phyloP scores from a whole-genome alignment of 352 stramenopile species.

The Globisporangium irregulare region DNA sequence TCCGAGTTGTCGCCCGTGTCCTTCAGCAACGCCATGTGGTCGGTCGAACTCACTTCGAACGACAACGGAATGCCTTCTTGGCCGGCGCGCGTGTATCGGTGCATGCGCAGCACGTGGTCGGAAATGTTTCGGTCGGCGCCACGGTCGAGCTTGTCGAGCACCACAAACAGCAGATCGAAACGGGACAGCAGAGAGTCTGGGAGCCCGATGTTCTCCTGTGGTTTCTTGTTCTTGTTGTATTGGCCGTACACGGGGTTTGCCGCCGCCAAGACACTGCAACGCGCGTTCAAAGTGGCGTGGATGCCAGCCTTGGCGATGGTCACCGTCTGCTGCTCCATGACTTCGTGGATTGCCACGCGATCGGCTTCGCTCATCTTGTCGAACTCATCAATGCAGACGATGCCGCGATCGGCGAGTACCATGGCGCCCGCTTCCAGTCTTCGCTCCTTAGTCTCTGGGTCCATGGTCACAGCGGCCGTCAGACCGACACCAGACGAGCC shows the following conservation, averaged over 20 bases:
- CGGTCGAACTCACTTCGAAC: constrained; percentile 78
- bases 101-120: constrained; percentile 97
- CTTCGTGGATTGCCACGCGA: constrained; percentile 99
- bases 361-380: constrained; percentile 98
- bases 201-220: constrained; percentile 99
- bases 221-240: constrained; percentile 97
- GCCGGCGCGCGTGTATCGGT: constrained; percentile 90
- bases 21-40: constrained; percentile 67
- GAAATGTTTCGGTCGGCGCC: constrained; percentile 94
- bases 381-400: constrained; percentile 99
- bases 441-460: constrained; percentile 93
- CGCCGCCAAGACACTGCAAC: constrained; percentile 97
- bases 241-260: constrained; percentile 99
- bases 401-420: constrained; percentile 97
- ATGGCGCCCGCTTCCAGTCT: constrained; percentile 98
- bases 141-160: constrained; percentile 97
- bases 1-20: constrained; percentile 71
- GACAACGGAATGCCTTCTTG: constrained; percentile 89
- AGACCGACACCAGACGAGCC: constrained; percentile 92
- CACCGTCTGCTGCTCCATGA: constrained; percentile 99
- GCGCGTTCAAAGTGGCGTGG: constrained; percentile 98
- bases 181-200: constrained; percentile 99
- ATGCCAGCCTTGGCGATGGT: constrained; percentile 99
- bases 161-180: constrained; percentile 99
- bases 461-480: constrained; percentile 97